phyloP scores from a whole-genome alignment of 768 basidiomycete genomes.

The Termitomyces sp. region DNA sequence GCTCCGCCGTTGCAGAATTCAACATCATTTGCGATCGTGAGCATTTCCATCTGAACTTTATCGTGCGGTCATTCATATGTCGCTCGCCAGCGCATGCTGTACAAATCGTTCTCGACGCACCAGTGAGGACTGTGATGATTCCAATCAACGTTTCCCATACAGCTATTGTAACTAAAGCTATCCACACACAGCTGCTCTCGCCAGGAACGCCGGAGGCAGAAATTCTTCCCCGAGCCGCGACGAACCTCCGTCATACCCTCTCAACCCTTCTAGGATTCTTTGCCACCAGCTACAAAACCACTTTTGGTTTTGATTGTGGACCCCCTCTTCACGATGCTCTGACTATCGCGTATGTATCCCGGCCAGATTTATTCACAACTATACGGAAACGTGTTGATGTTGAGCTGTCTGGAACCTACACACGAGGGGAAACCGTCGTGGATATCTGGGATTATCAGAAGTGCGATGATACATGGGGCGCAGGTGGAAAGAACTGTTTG shows the following conservation, averaged over 20 bases:
- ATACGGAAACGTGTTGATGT: slow-evolving; percentile 76
- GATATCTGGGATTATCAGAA: slow-evolving; percentile 63
- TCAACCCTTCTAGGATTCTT: slow-evolving; percentile 75
- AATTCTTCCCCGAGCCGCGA: slow-evolving; percentile 26
- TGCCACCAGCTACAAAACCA: slow-evolving; percentile 61
- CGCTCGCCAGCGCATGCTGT: slow-evolving; percentile 61
- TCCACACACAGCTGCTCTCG: slow-evolving; percentile 49
- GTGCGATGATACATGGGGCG: slow-evolving; percentile 68
- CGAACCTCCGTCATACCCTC: slow-evolving; percentile 61
- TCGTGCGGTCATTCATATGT: neutral
- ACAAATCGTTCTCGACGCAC: slow-evolving; percentile 71
- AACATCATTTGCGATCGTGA: slow-evolving; percentile 80
- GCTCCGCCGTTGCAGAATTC: slow-evolving; percentile 76
- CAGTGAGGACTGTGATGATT: slow-evolving; percentile 68
- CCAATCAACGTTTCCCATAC: slow-evolving; percentile 88
- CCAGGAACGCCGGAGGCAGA: slow-evolving; percentile 18
- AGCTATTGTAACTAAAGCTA: slow-evolving; percentile 59
- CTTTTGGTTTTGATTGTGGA: slow-evolving; percentile 78
- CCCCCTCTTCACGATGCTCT: slow-evolving; percentile 87
- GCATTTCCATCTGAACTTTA: slow-evolving; percentile 18
- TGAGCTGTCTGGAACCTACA: slow-evolving; percentile 63
- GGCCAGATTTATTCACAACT: slow-evolving; percentile 58
- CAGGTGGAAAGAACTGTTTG: slow-evolving; percentile 67
- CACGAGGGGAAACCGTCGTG: slow-evolving; percentile 74
- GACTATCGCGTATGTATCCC: slow-evolving; percentile 69